phyloP scores from a whole-genome alignment of 306 rosid genomes.

The Medicago truncatula region DNA sequence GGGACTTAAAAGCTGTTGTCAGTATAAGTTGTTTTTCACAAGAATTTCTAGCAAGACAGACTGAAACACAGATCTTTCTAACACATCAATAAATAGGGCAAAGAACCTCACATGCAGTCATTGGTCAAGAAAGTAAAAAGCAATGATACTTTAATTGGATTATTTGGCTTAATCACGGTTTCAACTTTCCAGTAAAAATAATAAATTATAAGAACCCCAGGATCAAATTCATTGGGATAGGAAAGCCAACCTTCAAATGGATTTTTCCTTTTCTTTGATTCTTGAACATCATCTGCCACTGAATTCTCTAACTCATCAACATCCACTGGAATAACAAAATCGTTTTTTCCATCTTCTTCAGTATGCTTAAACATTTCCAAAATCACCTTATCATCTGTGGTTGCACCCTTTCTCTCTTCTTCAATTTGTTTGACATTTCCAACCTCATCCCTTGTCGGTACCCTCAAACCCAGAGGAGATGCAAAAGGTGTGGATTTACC shows the following conservation, averaged over 20 bases:
- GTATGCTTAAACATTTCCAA: conserved; percentile 68
- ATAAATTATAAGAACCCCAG: not conserved
- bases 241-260: conserved; percentile 60
- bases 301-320: conserved; percentile 51
- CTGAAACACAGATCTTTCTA: conserved; percentile 3
- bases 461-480: conserved; percentile 56
- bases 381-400: conserved; percentile 52
- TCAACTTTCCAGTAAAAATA: conserved; percentile 3
- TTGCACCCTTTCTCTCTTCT: conserved; percentile 41
- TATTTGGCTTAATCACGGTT: not conserved
- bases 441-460: conserved; percentile 28
- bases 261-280: conserved; percentile 71
- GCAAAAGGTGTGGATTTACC: conserved; percentile 76
- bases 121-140: conserved; percentile 10
- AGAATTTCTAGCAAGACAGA: conserved; percentile 21
- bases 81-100: conserved; percentile 11
- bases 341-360: conserved; percentile 45
- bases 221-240: conserved; percentile 29
- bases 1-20: not conserved
- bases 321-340: conserved; percentile 39
- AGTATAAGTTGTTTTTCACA: not conserved
- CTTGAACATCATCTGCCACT: conserved; percentile 38
- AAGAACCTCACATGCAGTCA: conserved; percentile 23
- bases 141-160: not conserved
- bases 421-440: conserved; percentile 47